Conservation (phyloP, 768 basidiomycete species). For the Amanita pallidorosea region DNA sequence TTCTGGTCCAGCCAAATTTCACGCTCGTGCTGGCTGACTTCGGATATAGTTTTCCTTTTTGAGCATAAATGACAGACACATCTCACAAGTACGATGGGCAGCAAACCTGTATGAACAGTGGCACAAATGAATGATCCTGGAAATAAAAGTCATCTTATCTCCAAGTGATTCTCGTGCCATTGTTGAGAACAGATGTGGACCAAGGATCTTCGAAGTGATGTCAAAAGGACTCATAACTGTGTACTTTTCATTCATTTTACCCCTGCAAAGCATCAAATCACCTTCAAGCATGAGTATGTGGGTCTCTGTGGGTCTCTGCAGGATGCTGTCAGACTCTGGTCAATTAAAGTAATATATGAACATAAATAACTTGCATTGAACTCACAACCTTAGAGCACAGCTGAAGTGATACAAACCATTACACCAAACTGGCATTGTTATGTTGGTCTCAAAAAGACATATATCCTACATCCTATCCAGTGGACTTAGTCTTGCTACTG, state of each 20-base stretch:
- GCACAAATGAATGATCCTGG: slow-evolving; percentile 90
- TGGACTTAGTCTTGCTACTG: too few relatives aligned
- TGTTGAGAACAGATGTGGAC: slow-evolving; percentile 82
- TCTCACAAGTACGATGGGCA: not conserved
- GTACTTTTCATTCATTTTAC: slow-evolving; percentile 89
- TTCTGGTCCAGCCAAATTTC: slow-evolving; percentile 51
- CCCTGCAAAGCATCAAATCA: slow-evolving; percentile 28
- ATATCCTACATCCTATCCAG: too few relatives aligned
- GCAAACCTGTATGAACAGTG: slow-evolving; percentile 84
- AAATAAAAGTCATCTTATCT: slow-evolving; percentile 95
- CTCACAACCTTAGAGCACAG: too few relatives aligned
- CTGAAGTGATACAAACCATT: too few relatives aligned
- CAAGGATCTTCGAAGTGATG: slow-evolving; percentile 79
- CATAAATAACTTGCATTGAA: too few relatives aligned
- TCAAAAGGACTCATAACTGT: slow-evolving; percentile 87
- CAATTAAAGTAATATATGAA: too few relatives aligned
- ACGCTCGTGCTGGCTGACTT: slow-evolving; percentile 54
- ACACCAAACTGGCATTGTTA: too few relatives aligned
- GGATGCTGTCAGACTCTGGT: too few relatives aligned
- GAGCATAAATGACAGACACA: not conserved
- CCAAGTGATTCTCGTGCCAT: slow-evolving; percentile 73
- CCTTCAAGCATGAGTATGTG: not conserved
- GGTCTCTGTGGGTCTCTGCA: too few relatives aligned
- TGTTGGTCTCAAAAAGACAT: too few relatives aligned
- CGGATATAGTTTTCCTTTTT: slow-evolving; percentile 95